Evolutionary conservation across 179 eudicot species (phyloP), one percentile per base, ranked within the genome.

Genomic region (Patellifolia procumbens): DNA sequence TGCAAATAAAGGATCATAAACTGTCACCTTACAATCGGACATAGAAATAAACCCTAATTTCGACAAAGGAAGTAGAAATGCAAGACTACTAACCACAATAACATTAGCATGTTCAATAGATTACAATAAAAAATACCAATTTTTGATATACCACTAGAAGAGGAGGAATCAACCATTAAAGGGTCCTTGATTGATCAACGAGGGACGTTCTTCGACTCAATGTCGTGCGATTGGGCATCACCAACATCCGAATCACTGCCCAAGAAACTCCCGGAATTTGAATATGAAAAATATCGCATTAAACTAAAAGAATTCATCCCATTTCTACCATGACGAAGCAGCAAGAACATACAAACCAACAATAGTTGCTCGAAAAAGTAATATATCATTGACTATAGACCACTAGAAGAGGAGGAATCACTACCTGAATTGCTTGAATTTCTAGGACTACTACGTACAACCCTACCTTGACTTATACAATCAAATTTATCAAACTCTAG

Each of bases 181-280:
- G n/a, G n/a, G n/a, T n/a, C 26, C 15, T 19, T 26, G 3, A 17
- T 46, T 31, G 29, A 35, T 64, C n/a, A 78, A 63, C 55, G 80
- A 49, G 68, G 84, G 72, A 82, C 74, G 68, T 74, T 84, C 75
- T 85, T 85, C 1, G 87, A 85, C 48, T 70, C 90, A 1, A 81
- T 86, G 80, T 79, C 86, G 0, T 85, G 89, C 0, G 97, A 91
- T 32, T 89, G 92, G 58, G 95, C 98, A 61, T 90, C 97, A 70
- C 91, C 97, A 2, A 90, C 93, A 79, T 93, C 97, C 28, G 97
- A 93, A 80, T 93, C 97, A 83, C 92, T 90, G 76, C 91, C 94
- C 2, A 93, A 91, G 17, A 93, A 90, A 74, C 93, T 91, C 63
- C 95, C 93, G 1, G 98, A 93, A 83, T 91, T 97, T 12, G 98